These are phyloP conservation scores for Neonectria magnoliae DNA, from an alignment of 2,329 filamentous ascomycete genomes.

Conservation along the genomic window DNA sequence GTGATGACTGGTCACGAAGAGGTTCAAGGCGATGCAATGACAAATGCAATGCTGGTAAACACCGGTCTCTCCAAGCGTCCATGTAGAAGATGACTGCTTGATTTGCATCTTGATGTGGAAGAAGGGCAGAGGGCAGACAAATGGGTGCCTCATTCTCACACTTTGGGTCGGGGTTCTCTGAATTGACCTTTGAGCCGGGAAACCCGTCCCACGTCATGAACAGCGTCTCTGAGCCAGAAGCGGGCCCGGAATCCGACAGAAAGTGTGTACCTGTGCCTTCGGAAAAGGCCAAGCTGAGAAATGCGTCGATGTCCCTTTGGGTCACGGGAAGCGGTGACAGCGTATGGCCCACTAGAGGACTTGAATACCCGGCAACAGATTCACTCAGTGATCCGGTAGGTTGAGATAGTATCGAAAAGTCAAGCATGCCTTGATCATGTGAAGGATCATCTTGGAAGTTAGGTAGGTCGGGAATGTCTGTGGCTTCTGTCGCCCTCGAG, in stretches of 20 bases:
- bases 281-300: too few species aligned
- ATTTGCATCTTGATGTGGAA: too few species aligned
- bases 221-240: neutral
- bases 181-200: neutral
- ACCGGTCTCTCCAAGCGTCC: conserved; percentile 17
- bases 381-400: too few species aligned
- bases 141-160: neutral
- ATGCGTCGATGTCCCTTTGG: too few species aligned
- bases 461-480: neutral
- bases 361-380: too few species aligned
- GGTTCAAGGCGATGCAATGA: conserved; percentile 6
- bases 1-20: neutral
- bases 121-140: neutral
- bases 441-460: neutral
- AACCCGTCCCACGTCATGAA: neutral
- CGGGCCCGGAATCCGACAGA: neutral
- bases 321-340: too few species aligned
- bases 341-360: too few species aligned
- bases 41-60: conserved; percentile 17
- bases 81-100: conserved; percentile 9
- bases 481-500: neutral
- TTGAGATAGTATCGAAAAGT: too few species aligned
- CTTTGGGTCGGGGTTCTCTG: neutral
- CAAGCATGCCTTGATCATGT: too few species aligned
- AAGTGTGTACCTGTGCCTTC: neutral